Evolutionary conservation across 768 basidiomycete species (phyloP).

Genomic region (Tricholoma terreum): DNA sequence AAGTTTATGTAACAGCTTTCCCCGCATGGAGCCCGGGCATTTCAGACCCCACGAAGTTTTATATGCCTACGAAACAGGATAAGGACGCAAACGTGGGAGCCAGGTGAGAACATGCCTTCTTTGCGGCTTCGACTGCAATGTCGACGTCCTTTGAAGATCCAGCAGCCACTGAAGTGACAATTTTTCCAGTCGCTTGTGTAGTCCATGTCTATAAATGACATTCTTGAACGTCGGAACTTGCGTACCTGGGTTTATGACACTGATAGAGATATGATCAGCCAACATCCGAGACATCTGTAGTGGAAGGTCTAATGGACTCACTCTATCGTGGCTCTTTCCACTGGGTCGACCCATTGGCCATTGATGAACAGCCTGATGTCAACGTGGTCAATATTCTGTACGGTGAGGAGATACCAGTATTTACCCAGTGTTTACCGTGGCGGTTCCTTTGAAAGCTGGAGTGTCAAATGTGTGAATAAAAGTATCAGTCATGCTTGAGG

Average conservation of each 20-base stretch:
- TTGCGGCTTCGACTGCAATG: neutral
- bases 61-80: conserved; percentile 12
- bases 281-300: neutral
- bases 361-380: conserved; percentile 20
- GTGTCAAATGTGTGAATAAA: conserved; percentile 52
- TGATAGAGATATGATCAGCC: neutral
- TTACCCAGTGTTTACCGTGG: conserved; percentile 57
- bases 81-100: neutral
- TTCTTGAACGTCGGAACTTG: neutral
- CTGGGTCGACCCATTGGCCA: conserved; percentile 22
- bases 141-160: neutral
- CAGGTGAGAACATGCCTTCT: neutral
- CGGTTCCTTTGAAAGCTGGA: conserved; percentile 54
- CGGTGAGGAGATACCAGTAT: no score
- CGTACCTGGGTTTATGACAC: neutral
- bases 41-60: conserved; percentile 60
- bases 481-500: conserved; percentile 30
- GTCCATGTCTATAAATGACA: neutral
- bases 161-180: neutral
- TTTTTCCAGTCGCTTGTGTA: conserved; percentile 2
- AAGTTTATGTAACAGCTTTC: conserved; percentile 50
- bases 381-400: no score
- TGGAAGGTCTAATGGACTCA: conserved; percentile 28
- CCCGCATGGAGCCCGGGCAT: conserved; percentile 43
- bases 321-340: conserved; percentile 19